These are phyloP conservation scores for Benincasa hispida DNA, from an alignment of 306 rosid species.

Conservation along the genomic window DNA sequence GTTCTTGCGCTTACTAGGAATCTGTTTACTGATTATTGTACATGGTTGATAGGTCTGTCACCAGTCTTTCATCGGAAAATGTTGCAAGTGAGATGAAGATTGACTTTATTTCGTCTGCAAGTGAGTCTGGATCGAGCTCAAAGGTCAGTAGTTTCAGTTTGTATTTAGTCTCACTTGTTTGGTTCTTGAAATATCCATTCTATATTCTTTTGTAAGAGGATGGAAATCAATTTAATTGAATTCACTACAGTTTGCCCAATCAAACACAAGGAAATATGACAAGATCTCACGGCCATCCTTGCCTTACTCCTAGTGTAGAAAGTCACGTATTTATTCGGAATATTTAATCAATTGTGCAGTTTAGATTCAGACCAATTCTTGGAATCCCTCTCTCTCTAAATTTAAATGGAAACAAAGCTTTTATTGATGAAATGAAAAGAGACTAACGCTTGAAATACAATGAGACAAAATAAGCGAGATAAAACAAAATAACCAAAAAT, in stretches of 20 bases:
- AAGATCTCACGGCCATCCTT: not conserved
- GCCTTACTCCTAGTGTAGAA: not conserved
- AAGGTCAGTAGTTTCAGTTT: constrained; percentile 36
- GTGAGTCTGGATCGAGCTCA: constrained; percentile 38
- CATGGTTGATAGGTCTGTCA: constrained; percentile 30
- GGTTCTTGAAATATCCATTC: not conserved
- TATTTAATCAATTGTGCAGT: not conserved
- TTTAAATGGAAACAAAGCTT: no score
- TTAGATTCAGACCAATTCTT: no score
- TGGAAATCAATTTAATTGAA: not conserved
- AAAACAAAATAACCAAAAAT: no score
- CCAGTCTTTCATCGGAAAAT: constrained; percentile 55
- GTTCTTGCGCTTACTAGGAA: not conserved
- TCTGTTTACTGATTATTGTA: constrained; percentile 5
- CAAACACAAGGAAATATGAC: not conserved
- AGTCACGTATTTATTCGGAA: not conserved
- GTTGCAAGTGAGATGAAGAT: constrained; percentile 36
- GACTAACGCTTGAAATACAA: no score
- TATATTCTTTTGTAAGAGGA: not conserved
- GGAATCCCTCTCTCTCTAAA: no score
- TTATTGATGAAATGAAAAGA: no score
- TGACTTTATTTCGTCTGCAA: constrained; percentile 37
- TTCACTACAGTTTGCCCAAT: not conserved
- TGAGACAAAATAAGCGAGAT: no score
- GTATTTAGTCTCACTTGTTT: not conserved